A percentile compares a stretch with the other conserved stretches of the same genome.
Conservation (phyloP, 495 filamentous ascomycete species). For the Neurospora sp. region DNA sequence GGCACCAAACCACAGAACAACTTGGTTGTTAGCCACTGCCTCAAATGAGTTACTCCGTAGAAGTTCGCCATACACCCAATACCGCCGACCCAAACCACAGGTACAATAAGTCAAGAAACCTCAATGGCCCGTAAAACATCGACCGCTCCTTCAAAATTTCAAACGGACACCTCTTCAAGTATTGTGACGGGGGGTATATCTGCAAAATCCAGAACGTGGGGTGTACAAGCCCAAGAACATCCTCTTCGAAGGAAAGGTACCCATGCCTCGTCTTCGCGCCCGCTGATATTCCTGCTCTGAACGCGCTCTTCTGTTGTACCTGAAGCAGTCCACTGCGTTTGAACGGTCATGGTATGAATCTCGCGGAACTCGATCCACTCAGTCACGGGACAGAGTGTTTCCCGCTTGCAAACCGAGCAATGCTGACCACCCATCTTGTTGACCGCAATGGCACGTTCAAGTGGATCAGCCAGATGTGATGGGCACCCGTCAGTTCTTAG, state of each 20-base stretch:
- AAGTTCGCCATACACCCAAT: background rate
- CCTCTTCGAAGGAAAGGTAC: constrained; percentile 55
- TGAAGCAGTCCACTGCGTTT: too few relatives aligned
- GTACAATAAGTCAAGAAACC: background rate
- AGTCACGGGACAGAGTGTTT: constrained; percentile 14
- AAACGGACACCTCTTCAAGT: background rate
- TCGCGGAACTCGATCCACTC: constrained; percentile 23
- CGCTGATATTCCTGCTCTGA: background rate
- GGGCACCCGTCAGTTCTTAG: background rate
- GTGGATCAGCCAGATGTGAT: background rate
- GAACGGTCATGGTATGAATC: background rate
- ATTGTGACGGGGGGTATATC: too few relatives aligned
- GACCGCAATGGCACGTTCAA: constrained; percentile 8
- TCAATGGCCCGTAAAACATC: background rate
- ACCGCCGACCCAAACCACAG: background rate
- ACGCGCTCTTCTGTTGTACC: background rate
- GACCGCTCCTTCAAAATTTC: background rate
- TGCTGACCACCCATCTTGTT: constrained; percentile 8
- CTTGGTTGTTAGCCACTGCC: background rate
- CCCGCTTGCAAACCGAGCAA: constrained; percentile 18
- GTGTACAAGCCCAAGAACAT: constrained; percentile 59
- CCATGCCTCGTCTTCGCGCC: constrained; percentile 14
- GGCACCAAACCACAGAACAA: background rate
- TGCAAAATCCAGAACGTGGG: background rate
- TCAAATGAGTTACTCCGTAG: background rate